Evolutionary conservation across 129 eudicot genomes (phyloP), one percentile per base, ranked within the genome.

Genomic region (Rutidosis leptorrhynchoides): DNA sequence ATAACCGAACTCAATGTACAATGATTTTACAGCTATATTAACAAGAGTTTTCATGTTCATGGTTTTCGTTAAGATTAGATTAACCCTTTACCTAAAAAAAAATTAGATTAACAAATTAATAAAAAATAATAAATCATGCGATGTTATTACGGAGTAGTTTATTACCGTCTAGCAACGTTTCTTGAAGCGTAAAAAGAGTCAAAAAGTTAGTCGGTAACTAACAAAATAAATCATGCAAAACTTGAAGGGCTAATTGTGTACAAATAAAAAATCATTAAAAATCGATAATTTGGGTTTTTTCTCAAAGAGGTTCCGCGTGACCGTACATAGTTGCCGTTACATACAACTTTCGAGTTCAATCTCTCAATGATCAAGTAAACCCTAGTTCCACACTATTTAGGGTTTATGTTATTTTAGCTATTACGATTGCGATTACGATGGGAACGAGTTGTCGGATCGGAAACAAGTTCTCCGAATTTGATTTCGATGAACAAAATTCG

Each of bases 251-350:
- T 63, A 63, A 16, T 40, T 63, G 21, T 16, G 43, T 6, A 27
- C 6, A 25, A 68, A 21, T 2, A 17, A 28, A 30, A 55, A 5
- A 30, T 58, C 11, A 7, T n/a, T n/a, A 6, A 54, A 54, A 23
- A 37, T 24, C 43, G 22, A 5, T 2, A 30, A 15, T 15, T 69
- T 65, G 43, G 33, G n/a, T 17, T 61, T 19, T 2, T 28, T 37
- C n/a, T n/a, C n/a, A n/a, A 28, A 45, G 27, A 26, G 45, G 17
- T 24, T 27, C 24, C 25, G 52, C 32, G 72, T 73, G 58, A 16
- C 72, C 72, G 71, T 64, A 64, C 72, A 56, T 27, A 73, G 65
- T 64, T 73, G 73, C 73, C 73, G 78, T 74, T 65, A 58, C 73
- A 46, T 43, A n/a, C 19, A 27, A 17, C 3, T 73, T 14, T 14